Conservation (phyloP, 2,329 filamentous ascomycete genomes). For the Tolypocladium ophioglossoides region DNA sequence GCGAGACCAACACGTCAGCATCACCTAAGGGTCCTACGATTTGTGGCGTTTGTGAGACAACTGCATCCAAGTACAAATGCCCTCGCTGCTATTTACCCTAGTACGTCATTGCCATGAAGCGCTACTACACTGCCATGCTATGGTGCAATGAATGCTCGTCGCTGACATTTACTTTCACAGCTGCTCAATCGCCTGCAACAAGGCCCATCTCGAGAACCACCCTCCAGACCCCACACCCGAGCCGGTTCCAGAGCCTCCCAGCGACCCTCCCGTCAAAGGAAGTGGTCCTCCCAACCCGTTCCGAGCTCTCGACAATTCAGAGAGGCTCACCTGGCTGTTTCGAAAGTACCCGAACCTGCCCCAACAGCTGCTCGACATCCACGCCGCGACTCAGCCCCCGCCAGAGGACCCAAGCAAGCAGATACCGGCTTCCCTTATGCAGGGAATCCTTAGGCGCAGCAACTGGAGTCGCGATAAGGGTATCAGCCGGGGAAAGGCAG, state of each 20-base stretch:
- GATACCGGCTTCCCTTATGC: conserved; percentile 22
- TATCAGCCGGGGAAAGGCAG: conserved; percentile 42
- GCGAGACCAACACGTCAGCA: background rate
- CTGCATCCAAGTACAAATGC: conserved; percentile 51
- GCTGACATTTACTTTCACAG: conserved; percentile 20
- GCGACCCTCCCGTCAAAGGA: conserved; percentile 2
- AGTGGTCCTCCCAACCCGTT: conserved; percentile 32
- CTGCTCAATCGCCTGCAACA: conserved; percentile 50
- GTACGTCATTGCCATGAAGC: conserved; percentile 28
- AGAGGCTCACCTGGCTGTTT: conserved; percentile 40
- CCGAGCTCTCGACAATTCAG: conserved; percentile 37
- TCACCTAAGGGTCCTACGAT: conserved; percentile 7
- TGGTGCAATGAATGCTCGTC: background rate
- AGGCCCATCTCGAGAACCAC: conserved; percentile 38
- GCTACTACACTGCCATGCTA: background rate
- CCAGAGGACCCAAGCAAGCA: conserved; percentile 13
- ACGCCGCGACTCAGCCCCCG: conserved; percentile 39
- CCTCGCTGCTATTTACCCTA: conserved; percentile 46
- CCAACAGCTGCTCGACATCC: conserved; percentile 35
- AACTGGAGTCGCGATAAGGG: conserved; percentile 50
- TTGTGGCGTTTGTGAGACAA: conserved; percentile 43
- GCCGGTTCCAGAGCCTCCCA: conserved; percentile 9
- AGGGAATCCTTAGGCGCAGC: conserved; percentile 23
- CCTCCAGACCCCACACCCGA: conserved; percentile 27
- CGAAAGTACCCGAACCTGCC: conserved; percentile 39